Percentiles rank a stretch among this genome's conserved stretches.
Evolutionary conservation across 768 basidiomycete genomes (phyloP).

Genomic region (Amanita inopinata): DNA sequence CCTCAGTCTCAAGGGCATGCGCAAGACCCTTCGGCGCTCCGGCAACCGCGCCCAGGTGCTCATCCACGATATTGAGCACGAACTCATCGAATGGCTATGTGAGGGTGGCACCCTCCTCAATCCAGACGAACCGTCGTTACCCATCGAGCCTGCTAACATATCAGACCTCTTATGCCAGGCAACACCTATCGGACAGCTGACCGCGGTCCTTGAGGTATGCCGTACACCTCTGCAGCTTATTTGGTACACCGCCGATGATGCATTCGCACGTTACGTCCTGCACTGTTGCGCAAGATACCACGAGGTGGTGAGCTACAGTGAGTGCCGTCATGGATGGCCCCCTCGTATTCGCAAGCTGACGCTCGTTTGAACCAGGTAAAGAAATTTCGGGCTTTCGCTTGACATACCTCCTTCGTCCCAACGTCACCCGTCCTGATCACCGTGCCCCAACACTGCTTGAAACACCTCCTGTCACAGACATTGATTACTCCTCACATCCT

Average conservation of each 20-base stretch:
- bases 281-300: conserved; percentile 79
- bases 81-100: conserved; percentile 54
- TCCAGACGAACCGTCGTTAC: conserved; percentile 31
- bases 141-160: conserved; percentile 7
- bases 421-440: conserved; percentile 52
- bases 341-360: neutral
- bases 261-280: conserved; percentile 72
- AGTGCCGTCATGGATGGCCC: conserved; percentile 18
- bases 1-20: conserved; percentile 65
- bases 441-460: conserved; percentile 34
- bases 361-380: conserved; percentile 35
- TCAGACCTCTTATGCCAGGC: conserved; percentile 23
- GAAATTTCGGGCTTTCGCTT: conserved; percentile 49
- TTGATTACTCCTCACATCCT: conserved; percentile 42
- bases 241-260: conserved; percentile 63
- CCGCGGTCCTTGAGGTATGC: conserved; percentile 53
- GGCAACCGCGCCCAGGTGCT: conserved; percentile 53
- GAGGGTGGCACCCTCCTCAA: conserved; percentile 44
- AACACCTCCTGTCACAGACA: conserved; percentile 68
- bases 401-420: conserved; percentile 76
- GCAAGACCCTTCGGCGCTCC: conserved; percentile 51
- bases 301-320: conserved; percentile 75
- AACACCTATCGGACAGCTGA: conserved; percentile 39
- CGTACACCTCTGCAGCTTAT: conserved; percentile 59
- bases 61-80: conserved; percentile 58